Base-by-base conservation (phyloP, 2,329 filamentous ascomycete genomes). In the Elsinoe perseae region DNA sequence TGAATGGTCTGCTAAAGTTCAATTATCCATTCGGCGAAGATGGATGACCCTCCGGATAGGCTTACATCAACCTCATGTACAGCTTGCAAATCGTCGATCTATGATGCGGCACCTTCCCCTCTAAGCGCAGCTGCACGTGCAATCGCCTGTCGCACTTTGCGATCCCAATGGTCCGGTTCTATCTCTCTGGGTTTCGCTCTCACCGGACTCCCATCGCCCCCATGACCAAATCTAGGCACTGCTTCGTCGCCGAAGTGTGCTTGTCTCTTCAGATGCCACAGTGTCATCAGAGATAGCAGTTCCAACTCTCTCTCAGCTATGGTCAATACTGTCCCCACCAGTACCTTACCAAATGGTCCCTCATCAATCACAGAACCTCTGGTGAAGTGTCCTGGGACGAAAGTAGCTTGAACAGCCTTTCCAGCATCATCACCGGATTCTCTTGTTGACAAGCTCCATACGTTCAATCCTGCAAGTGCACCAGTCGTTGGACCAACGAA, bases 1-100 rank as follows among this genome's bases (percentile, higher is more conserved):
- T 98, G 66, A 98, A 95, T 67, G 89, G 89, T 8, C 69, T 97
- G 65, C 73, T 98, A 63, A 98, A 98, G 74, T 98, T 97, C 69
- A 98, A 98, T 70, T 89, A 95, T 73, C 91, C 92, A 0, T 97
- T 97, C 76, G 93, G 93, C 0, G 85, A 86, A 64, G 77, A 77
- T 38, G 27, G 34, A 23, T 61, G 57, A 60, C 3, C n/a, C 2
- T 18, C 32, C 43, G 2, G 16, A 18, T 18, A 20, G 23, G 7
- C n/a, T n/a, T 21, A 7, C 23, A 21, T 6, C 28, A 16, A 8
- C 23, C 18, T 18, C n/a, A n/a, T n/a, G n/a, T n/a, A n/a, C n/a
- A n/a, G n/a, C n/a, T n/a, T n/a, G n/a, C n/a, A n/a, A n/a, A n/a
- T n/a, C n/a, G n/a, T n/a, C n/a, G n/a, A n/a, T n/a, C n/a, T 18